Base-by-base conservation (phyloP, 2,329 filamentous ascomycete genomes). In the Sporothrix luriei region DNA sequence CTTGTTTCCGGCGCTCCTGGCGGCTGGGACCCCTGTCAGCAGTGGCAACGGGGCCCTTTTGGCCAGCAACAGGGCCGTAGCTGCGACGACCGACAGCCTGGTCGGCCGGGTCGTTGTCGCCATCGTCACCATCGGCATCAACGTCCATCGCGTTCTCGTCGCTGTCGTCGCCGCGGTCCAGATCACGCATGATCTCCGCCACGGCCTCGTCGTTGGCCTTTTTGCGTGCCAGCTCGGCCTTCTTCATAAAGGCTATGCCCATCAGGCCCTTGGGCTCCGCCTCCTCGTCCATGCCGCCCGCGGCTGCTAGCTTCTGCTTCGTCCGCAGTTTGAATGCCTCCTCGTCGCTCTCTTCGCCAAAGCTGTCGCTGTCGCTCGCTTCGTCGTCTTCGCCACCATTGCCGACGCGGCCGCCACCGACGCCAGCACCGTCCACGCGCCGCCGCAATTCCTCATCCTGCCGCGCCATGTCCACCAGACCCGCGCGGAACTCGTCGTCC, bases 171-270 rank as follows among this genome's bases (percentile, higher is more conserved):
- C 87, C 83, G 5, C 88, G 89, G 38, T 89, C 88, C 54, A 97
- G 82, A 62, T 94, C 91, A 69, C 88, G 87, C 64, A 89, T 85
- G 64, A 97, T 87, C 74, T 88, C 84, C 55, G 83, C 85, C 16
- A 92, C 81, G 69, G 93, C 87, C 69, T 91, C 90, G 75, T 97
- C 91, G 74, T 98, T 97, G 70, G 88, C 86, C 72, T 90, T 87
- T 78, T 90, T 93, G 75, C 88, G 88, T 49, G 88, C 84, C 38
- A 90, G 91, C 76, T 97, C 94, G 1, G 93, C 92, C 74, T 90
- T 93, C 75, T 90, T 88, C 95, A 99, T 98, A 78, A 99, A 99
- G 72, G 92, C 92, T 90, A 99, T 93, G 66, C 87, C 86, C 79
- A 92, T 88, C 7, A 99, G 81, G 14, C 70, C 70, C 74, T 88